These are phyloP conservation scores for Cyanodermella asteris DNA, from an alignment of 2,329 filamentous ascomycete species.

Conservation along the genomic window DNA sequence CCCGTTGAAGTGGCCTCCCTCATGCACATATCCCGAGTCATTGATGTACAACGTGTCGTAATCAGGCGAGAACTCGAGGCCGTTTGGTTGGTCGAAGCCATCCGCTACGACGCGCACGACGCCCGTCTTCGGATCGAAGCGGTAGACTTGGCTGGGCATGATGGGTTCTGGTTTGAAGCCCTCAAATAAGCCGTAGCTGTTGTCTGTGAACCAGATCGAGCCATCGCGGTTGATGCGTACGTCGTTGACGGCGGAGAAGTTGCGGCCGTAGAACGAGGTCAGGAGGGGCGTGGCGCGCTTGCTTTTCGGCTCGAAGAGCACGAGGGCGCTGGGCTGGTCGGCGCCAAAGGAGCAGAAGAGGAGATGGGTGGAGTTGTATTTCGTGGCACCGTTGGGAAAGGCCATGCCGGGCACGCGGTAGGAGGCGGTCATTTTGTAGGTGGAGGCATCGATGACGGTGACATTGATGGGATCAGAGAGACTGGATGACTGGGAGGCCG, in stretches of 20 bases:
- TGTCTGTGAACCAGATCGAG: constrained; percentile 19
- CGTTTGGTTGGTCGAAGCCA: constrained; percentile 20
- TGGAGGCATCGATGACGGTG: constrained; percentile 13
- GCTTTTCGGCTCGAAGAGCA: no score
- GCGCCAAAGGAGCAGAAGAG: constrained; percentile 8
- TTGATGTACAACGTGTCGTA: constrained; percentile 18
- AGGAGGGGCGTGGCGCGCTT: constrained; percentile 12
- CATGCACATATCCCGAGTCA: constrained; percentile 12
- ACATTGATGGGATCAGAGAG: not conserved
- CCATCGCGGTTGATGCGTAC: constrained; percentile 15
- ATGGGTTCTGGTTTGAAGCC: constrained; percentile 14
- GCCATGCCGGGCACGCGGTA: constrained; percentile 8
- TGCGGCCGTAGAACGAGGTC: constrained; percentile 15
- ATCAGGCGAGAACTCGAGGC: constrained; percentile 21
- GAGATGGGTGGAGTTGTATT: constrained; percentile 6
- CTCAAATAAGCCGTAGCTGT: constrained; percentile 17
- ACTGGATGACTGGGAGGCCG: constrained; percentile 17
- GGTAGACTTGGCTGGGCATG: constrained; percentile 17
- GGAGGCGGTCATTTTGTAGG: constrained; percentile 12
- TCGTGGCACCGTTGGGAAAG: constrained; percentile 5
- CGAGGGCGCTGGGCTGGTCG: constrained; percentile 10
- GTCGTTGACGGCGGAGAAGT: constrained; percentile 19
- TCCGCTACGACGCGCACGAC: constrained; percentile 17
- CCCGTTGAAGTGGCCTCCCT: not conserved
- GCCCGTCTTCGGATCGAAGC: constrained; percentile 15